Evolutionary conservation across 2,329 filamentous ascomycete genomes (phyloP).

Genomic region (Pestalotiopsis fici): DNA sequence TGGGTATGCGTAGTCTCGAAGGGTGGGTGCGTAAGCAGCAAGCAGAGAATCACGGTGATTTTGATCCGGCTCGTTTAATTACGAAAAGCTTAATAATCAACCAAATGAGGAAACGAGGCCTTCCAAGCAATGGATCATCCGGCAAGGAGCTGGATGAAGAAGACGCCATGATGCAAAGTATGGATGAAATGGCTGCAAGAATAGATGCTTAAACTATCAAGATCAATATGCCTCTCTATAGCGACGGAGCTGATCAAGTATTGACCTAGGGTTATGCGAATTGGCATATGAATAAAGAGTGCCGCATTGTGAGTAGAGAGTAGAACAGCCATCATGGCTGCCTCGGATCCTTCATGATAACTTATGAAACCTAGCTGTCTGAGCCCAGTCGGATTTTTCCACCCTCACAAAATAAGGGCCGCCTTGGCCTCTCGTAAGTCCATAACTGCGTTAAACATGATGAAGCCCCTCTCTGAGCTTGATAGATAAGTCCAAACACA

Average conservation of each 20-base stretch:
- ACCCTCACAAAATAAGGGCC: neutral
- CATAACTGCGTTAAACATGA: neutral
- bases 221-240: neutral
- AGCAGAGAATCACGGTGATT: conserved; percentile 53
- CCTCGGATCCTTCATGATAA: neutral
- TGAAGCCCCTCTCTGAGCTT: neutral
- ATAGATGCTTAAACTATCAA: conserved; percentile 1
- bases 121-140: conserved; percentile 27
- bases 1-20: conserved; percentile 79
- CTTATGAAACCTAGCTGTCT: neutral
- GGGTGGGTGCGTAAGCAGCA: conserved; percentile 63
- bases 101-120: conserved; percentile 58
- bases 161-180: conserved; percentile 12
- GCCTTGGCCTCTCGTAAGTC: neutral
- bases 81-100: conserved; percentile 57
- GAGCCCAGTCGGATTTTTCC: neutral
- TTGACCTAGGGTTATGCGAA: neutral
- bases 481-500: neutral
- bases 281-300: neutral
- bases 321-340: too few relatives aligned
- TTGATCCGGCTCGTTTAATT: conserved; percentile 51
- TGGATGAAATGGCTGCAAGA: conserved; percentile 11
- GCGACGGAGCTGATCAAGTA: neutral
- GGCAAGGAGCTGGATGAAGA: conserved; percentile 11
- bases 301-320: too few relatives aligned